These are phyloP conservation scores for Eremothecium cymbalariae DNA, from an alignment of 1,139 yeast genomes.

Conservation along the genomic window DNA sequence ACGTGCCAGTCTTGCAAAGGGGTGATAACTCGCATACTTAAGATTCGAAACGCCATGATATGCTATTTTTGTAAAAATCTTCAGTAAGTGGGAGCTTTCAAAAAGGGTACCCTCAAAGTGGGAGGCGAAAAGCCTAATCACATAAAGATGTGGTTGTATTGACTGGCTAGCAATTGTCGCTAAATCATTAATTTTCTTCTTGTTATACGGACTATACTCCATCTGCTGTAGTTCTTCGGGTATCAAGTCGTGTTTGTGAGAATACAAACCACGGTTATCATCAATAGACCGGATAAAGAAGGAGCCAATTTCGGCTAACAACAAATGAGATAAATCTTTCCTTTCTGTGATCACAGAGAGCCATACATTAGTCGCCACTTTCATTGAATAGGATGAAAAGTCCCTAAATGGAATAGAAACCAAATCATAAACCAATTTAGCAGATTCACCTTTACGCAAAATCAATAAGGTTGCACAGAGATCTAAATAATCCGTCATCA, in stretches of 20 bases:
- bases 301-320: constrained; percentile 57
- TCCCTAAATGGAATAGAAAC: constrained; percentile 65
- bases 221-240: constrained; percentile 62
- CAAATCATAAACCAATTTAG: constrained; percentile 47
- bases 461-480: constrained; percentile 41
- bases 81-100: constrained; percentile 64
- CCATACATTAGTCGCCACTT: constrained; percentile 72
- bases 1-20: constrained; percentile 66
- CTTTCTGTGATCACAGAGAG: constrained; percentile 68
- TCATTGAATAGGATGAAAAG: constrained; percentile 55
- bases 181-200: constrained; percentile 45
- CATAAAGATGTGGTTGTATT: constrained; percentile 66
- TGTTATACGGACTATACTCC: constrained; percentile 88
- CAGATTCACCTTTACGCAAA: constrained; percentile 39
- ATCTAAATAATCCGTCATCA: constrained; percentile 40
- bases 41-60: constrained; percentile 51
- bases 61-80: constrained; percentile 57
- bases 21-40: constrained; percentile 64
- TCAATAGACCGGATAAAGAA: constrained; percentile 62
- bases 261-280: constrained; percentile 56
- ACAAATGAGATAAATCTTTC: constrained; percentile 46
- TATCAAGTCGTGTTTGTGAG: constrained; percentile 47
- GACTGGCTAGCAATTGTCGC: constrained; percentile 43
- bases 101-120: constrained; percentile 74
- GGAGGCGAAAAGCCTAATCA: constrained; percentile 65